phyloP scores from a whole-genome alignment of 192 early-diverging fungal species.

The Coemansia biformis region DNA sequence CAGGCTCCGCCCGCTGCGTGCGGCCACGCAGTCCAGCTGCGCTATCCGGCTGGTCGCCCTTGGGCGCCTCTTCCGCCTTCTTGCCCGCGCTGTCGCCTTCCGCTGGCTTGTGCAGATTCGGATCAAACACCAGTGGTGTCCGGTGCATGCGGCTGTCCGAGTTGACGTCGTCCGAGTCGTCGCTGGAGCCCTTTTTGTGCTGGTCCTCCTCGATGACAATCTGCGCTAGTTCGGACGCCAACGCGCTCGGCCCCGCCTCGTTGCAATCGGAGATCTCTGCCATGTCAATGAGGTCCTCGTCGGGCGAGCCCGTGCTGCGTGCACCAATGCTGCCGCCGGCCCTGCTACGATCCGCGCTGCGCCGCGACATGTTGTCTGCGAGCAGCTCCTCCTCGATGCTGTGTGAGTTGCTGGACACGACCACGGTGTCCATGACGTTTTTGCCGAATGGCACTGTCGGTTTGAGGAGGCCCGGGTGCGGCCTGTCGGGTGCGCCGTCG shows the following conservation, averaged over 20 bases:
- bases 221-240: slow-evolving; percentile 35
- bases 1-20: slow-evolving; percentile 4
- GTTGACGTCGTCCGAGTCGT: slow-evolving; percentile 8
- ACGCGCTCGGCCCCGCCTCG: slow-evolving; percentile 2
- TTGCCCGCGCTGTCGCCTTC: slow-evolving; percentile 15
- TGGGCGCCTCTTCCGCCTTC: not conserved
- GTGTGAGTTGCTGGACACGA: slow-evolving; percentile 24
- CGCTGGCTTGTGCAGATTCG: slow-evolving; percentile 18
- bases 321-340: not conserved
- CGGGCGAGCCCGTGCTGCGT: too few relatives aligned
- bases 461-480: slow-evolving; percentile 6
- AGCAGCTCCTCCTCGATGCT: slow-evolving; percentile 1
- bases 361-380: too few relatives aligned
- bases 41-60: not conserved
- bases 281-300: slow-evolving; percentile 22
- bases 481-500: slow-evolving; percentile 1
- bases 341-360: not conserved
- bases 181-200: slow-evolving; percentile 1
- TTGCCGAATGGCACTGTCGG: slow-evolving; percentile 36
- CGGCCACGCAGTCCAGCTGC: not conserved
- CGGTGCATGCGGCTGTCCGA: slow-evolving; percentile 24
- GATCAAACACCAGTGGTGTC: slow-evolving; percentile 42
- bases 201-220: slow-evolving; percentile 22
- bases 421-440: slow-evolving; percentile 49
- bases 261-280: slow-evolving; percentile 2